phyloP scores from a whole-genome alignment of 768 basidiomycete species.

The Lentinula lateritia region DNA sequence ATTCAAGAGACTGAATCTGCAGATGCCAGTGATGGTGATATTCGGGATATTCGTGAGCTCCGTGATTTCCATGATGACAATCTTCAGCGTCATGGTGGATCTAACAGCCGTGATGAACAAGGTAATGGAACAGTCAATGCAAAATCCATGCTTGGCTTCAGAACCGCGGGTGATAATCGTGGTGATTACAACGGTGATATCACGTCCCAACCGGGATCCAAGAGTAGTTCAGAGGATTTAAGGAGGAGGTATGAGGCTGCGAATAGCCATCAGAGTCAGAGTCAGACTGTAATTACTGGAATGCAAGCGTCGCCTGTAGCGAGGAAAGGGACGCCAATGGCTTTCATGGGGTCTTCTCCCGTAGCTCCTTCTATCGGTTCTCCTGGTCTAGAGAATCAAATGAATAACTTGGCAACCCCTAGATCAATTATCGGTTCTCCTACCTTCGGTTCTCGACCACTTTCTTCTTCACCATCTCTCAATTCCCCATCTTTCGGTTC shows the following conservation, averaged over 20 bases:
- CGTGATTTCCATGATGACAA: too few relatives aligned
- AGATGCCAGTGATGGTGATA: neutral
- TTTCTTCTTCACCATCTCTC: neutral
- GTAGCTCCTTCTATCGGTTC: neutral
- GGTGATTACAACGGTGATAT: neutral
- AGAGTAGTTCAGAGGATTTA: neutral
- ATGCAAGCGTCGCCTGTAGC: constrained; percentile 12
- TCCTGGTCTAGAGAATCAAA: neutral
- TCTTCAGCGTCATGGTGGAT: too few relatives aligned
- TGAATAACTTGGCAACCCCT: too few relatives aligned
- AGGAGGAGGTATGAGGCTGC: neutral
- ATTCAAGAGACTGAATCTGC: constrained; percentile 30
- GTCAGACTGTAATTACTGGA: too few relatives aligned
- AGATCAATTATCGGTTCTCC: neutral
- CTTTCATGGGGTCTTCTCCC: constrained; percentile 14
- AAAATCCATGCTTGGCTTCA: too few relatives aligned
- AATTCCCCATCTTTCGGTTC: neutral
- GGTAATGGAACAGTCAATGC: too few relatives aligned
- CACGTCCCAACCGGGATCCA: neutral
- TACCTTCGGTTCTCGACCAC: neutral
- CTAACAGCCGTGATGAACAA: too few relatives aligned
- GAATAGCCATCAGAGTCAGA: too few relatives aligned
- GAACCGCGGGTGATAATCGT: neutral
- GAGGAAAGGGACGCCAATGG: constrained; percentile 33
- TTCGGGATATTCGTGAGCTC: too few relatives aligned